Conservation (phyloP, 768 basidiomycete genomes). For the Podaxis sp. region DNA sequence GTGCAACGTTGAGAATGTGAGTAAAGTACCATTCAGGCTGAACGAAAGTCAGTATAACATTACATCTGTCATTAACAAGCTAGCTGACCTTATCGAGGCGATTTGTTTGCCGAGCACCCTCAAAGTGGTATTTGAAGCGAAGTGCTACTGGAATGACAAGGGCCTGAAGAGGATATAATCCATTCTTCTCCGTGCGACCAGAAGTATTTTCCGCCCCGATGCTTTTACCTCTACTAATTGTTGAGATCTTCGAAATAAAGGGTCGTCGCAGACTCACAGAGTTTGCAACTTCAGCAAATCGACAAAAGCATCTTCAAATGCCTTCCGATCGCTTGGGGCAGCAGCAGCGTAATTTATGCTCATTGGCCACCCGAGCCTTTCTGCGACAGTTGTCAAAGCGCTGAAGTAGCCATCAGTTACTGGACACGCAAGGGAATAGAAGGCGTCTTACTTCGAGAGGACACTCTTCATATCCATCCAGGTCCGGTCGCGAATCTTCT, state of each 20-base stretch:
- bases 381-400: slow-evolving; percentile 58
- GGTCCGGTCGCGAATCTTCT: slow-evolving; percentile 61
- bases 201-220: slow-evolving; percentile 26
- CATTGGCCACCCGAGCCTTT: slow-evolving; percentile 84
- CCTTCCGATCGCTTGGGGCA: slow-evolving; percentile 46
- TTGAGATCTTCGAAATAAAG: not conserved
- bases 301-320: slow-evolving; percentile 77
- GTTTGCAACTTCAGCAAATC: slow-evolving; percentile 75
- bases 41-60: not conserved
- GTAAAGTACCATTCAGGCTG: slow-evolving; percentile 99
- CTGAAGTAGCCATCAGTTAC: slow-evolving; percentile 35
- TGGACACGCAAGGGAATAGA: not conserved
- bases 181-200: slow-evolving; percentile 39
- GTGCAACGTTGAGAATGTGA: slow-evolving; percentile 82
- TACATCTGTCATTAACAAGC: not conserved
- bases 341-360: slow-evolving; percentile 62
- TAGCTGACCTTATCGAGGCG: slow-evolving; percentile 79
- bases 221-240: slow-evolving; percentile 46
- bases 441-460: slow-evolving; percentile 55
- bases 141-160: slow-evolving; percentile 80
- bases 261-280: slow-evolving; percentile 49
- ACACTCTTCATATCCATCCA: slow-evolving; percentile 73
- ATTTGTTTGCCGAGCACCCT: slow-evolving; percentile 83
- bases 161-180: slow-evolving; percentile 81
- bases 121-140: slow-evolving; percentile 95